Conservation (phyloP, 306 rosid genomes). For the Prosopis cineraria region DNA sequence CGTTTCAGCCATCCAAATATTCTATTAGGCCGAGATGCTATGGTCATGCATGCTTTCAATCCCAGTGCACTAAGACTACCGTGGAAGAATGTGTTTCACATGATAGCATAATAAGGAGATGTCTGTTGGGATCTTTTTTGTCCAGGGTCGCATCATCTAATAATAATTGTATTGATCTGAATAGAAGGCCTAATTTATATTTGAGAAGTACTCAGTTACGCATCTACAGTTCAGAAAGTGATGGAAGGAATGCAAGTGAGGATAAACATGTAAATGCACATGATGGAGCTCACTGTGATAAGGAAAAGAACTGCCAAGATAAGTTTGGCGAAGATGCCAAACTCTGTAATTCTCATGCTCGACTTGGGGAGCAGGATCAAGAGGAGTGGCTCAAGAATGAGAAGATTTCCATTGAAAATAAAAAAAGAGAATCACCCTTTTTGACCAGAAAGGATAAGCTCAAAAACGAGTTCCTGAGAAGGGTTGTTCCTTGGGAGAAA, state of each 20-base stretch:
- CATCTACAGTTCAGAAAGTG: slow-evolving; percentile 77
- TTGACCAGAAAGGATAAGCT: slow-evolving; percentile 74
- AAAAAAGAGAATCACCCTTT: slow-evolving; percentile 76
- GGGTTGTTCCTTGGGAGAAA: slow-evolving; percentile 96
- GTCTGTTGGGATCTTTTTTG: slow-evolving; percentile 43
- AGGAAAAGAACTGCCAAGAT: slow-evolving; percentile 50
- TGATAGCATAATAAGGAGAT: slow-evolving; percentile 49
- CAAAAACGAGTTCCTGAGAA: slow-evolving; percentile 75
- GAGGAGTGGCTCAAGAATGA: slow-evolving; percentile 86
- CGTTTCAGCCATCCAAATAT: slow-evolving; percentile 61
- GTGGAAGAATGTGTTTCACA: slow-evolving; percentile 39
- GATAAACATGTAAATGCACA: slow-evolving; percentile 61
- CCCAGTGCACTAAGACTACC: slow-evolving; percentile 38
- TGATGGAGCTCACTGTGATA: slow-evolving; percentile 53
- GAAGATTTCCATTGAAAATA: slow-evolving; percentile 68
- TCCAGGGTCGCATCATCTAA: slow-evolving; percentile 39
- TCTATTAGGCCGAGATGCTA: slow-evolving; percentile 46
- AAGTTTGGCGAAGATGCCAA: slow-evolving; percentile 50
- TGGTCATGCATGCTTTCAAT: slow-evolving; percentile 43
- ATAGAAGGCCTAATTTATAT: slow-evolving; percentile 35
- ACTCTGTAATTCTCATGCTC: slow-evolving; percentile 62
- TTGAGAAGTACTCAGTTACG: slow-evolving; percentile 52
- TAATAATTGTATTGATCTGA: slow-evolving; percentile 40
- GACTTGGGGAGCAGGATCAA: slow-evolving; percentile 83
- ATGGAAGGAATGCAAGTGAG: slow-evolving; percentile 87